Conservation (phyloP, 345 rosid species). For the Bruguiera parviflora region DNA sequence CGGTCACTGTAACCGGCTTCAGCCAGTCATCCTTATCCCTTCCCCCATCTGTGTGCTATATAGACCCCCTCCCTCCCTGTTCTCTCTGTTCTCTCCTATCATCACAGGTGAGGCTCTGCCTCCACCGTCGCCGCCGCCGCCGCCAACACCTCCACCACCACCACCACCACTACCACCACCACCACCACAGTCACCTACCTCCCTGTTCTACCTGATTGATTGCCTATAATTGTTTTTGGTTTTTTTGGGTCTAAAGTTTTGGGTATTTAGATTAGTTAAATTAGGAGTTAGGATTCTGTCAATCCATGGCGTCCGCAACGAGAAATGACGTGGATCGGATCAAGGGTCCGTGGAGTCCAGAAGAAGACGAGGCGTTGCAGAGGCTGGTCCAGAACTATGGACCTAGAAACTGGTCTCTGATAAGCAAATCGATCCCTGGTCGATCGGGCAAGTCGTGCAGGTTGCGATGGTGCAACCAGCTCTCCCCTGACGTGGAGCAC, state of each 20-base stretch:
- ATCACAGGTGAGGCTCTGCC: conserved; percentile 42
- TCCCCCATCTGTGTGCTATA: neutral
- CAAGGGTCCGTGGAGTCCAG: conserved; percentile 97
- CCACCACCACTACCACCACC: too few species aligned
- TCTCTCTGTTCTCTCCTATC: conserved; percentile 9
- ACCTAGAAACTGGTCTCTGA: conserved; percentile 89
- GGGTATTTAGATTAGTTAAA: neutral
- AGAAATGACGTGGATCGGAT: conserved; percentile 72
- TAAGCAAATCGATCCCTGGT: conserved; percentile 92
- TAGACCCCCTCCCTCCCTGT: conserved; percentile 5
- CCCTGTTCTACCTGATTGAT: neutral
- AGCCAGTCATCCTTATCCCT: conserved; percentile 50
- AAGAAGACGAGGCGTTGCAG: conserved; percentile 79
- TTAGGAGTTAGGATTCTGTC: too few species aligned
- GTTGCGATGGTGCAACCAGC: conserved; percentile 94
- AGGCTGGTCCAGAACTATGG: conserved; percentile 70
- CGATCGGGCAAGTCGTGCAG: conserved; percentile 89
- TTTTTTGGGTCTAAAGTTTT: neutral
- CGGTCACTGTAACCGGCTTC: conserved; percentile 53
- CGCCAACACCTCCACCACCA: too few species aligned
- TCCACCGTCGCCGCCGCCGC: conserved; percentile 9
- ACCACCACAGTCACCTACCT: neutral
- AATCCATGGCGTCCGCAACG: conserved; percentile 31
- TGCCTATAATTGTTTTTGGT: neutral
- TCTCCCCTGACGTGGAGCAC: conserved; percentile 91